Evolutionary conservation across 2,329 filamentous ascomycete species (phyloP), one percentile per base, ranked within the genome.

Genomic region (Talaromyces sp.): DNA sequence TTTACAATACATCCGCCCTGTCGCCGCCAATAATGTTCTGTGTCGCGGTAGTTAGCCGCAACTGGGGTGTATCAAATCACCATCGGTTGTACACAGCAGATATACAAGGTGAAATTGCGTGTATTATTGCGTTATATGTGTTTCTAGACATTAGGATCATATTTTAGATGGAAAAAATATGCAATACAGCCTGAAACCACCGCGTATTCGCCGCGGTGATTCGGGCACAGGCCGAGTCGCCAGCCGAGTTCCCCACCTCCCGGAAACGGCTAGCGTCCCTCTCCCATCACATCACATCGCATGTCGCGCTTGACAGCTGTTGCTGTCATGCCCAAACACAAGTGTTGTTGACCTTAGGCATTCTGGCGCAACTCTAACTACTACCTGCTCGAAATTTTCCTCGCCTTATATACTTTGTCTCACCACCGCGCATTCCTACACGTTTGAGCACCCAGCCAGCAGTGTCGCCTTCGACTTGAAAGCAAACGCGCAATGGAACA

Each of bases 401-500:
- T 47, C n/a, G 7, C 5, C 16, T 9, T 18, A 47, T 36, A 47
- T 23, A 47, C 44, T 47, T 23, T 27, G n/a, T 27, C 18, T 12
- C 44, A 47, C 10, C 23, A 47, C 44, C 44, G 44, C 44, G 23
- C 18, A 18, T 27, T 47, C 44, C 23, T 18, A 23, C 18, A 27
- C 18, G 18, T 47, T 47, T 47, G 44, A 10, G 9, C n/a, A 47
- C 23, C 16, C 44, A 12, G 44, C 10, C 8, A 23, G 44, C 44
- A 18, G 10, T 23, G 23, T 27, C n/a, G 10, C 10, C 44, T 27
- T 53, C 18, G 44, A 23, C 18, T 51, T 51, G 8, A 51, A 53
- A 53, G 27, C 16, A 7, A 30, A 31, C 50, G 50, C 50, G 30
- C 50, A 53, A 87, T 87, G 85, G 85, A 87, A 68, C 78, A 83